A percentile compares a stretch with the other conserved stretches of the same genome.
Evolutionary conservation across 148 eudicot genomes (phyloP).

Genomic region (Fallopia convolvulus): DNA sequence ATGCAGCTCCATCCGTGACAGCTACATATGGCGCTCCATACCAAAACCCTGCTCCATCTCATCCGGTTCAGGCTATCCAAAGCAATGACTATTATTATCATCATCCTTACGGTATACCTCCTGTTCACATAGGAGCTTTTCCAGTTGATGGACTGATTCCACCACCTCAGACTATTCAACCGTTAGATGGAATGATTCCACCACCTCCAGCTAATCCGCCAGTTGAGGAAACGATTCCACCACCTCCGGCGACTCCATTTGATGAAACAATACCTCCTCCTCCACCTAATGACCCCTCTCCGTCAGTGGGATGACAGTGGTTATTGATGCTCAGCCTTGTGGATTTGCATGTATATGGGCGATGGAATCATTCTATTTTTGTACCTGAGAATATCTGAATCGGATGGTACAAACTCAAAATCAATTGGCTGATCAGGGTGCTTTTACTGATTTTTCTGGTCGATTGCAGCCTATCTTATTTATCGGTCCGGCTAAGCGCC

Average conservation of each 20-base stretch:
- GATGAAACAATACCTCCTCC: background rate
- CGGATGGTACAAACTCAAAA: background rate
- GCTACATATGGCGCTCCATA: conserved; percentile 29
- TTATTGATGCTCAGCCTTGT: background rate
- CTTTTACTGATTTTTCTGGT: background rate
- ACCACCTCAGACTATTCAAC: conserved; percentile 15
- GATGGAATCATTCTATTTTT: background rate
- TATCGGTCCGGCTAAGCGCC: too few species aligned
- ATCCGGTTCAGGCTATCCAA: conserved; percentile 31
- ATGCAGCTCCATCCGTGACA: conserved; percentile 31
- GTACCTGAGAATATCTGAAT: background rate
- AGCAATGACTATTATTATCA: conserved; percentile 39
- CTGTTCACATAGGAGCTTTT: conserved; percentile 21
- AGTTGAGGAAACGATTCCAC: background rate
- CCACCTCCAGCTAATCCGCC: background rate
- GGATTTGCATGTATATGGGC: background rate
- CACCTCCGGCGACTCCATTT: background rate
- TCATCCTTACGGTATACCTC: conserved; percentile 34
- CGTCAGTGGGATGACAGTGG: background rate
- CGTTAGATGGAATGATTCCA: background rate
- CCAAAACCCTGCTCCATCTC: conserved; percentile 25
- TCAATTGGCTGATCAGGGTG: background rate
- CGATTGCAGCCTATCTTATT: background rate
- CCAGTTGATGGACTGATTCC: conserved; percentile 32
- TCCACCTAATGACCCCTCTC: conserved; percentile 6